These are phyloP conservation scores for Cladosporium sp. DNA, from an alignment of 2,329 filamentous ascomycete genomes.

Conservation along the genomic window DNA sequence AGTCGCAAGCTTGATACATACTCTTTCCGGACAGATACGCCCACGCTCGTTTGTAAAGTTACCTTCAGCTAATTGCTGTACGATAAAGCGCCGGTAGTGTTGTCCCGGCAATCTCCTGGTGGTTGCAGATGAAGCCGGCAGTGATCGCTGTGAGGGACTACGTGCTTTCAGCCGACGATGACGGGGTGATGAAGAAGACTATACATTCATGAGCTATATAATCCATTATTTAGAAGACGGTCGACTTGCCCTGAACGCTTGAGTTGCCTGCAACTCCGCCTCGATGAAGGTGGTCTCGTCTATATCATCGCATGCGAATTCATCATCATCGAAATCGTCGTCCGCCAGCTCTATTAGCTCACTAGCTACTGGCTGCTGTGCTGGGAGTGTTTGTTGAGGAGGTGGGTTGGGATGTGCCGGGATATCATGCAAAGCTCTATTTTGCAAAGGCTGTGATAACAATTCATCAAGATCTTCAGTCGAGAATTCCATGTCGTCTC, in stretches of 20 bases:
- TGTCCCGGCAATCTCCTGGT: not conserved
- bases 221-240: constrained; percentile 19
- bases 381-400: not conserved
- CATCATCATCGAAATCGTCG: constrained; percentile 53
- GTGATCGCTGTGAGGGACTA: constrained; percentile 3
- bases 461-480: constrained; percentile 56
- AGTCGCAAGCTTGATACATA: constrained; percentile 48
- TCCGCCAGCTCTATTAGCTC: constrained; percentile 1
- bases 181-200: constrained; percentile 20
- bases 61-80: constrained; percentile 68
- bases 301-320: constrained; percentile 64
- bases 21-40: constrained; percentile 55
- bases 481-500: constrained; percentile 47
- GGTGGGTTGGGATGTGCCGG: constrained; percentile 28
- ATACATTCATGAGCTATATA: constrained; percentile 33
- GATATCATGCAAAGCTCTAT: constrained; percentile 44
- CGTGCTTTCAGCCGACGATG: constrained; percentile 9
- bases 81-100: constrained; percentile 60
- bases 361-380: not conserved
- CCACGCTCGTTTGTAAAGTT: constrained; percentile 63
- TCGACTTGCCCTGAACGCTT: constrained; percentile 51
- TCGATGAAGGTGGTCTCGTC: constrained; percentile 68
- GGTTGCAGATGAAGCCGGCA: not conserved
- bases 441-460: constrained; percentile 38
- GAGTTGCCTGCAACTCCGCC: constrained; percentile 67